Conservation (phyloP, 768 basidiomycete species). For the Leccinum boreale region DNA sequence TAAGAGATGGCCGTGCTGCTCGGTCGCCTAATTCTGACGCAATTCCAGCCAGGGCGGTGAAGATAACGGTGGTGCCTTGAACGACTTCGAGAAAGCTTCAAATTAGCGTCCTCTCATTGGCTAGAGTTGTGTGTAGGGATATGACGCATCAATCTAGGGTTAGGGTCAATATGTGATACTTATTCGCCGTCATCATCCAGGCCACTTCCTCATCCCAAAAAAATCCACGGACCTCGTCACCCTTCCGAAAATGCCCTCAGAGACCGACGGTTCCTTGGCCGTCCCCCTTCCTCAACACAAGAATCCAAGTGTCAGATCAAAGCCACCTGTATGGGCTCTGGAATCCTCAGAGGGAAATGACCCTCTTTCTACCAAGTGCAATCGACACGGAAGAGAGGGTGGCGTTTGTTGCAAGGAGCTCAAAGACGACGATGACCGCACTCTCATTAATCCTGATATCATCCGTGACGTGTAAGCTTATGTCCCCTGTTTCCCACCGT, state of each 20-base stretch:
- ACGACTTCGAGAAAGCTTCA: conserved; percentile 1
- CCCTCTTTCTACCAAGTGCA: conserved; percentile 58
- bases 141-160: conserved; percentile 2
- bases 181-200: background rate
- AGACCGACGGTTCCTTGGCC: conserved; percentile 7
- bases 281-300: conserved; percentile 21
- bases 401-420: conserved; percentile 90
- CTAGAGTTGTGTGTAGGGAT: background rate
- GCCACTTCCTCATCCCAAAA: background rate
- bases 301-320: conserved; percentile 17
- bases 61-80: background rate
- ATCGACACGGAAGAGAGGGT: conserved; percentile 46
- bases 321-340: conserved; percentile 67
- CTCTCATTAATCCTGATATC: conserved; percentile 81
- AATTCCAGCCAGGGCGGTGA: background rate
- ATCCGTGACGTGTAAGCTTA: conserved; percentile 76
- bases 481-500: background rate
- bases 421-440: conserved; percentile 73
- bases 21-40: background rate
- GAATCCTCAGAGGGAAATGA: conserved; percentile 40
- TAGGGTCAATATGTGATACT: conserved; percentile 3
- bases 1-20: background rate
- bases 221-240: background rate
- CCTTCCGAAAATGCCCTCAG: conserved; percentile 17
- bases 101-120: conserved; percentile 17